These are phyloP conservation scores for Geoglossum cookeanum DNA, from an alignment of 2,329 filamentous ascomycete genomes.

Conservation along the genomic window DNA sequence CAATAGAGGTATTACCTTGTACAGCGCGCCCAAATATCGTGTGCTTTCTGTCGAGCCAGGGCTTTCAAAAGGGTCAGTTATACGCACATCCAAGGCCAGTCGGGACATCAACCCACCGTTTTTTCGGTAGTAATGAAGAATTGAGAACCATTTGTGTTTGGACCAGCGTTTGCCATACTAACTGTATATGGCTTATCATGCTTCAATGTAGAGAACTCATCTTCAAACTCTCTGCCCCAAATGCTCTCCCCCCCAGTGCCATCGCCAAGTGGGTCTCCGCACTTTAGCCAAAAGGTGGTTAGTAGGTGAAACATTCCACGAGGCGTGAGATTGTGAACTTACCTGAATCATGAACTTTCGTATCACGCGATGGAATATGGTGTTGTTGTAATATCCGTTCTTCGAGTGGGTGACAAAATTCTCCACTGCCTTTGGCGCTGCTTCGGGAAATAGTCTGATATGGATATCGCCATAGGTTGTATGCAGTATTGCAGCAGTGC, in stretches of 20 bases:
- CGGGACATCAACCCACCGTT: conserved; percentile 37
- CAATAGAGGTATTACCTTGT: conserved; percentile 23
- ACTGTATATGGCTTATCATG: conserved; percentile 95
- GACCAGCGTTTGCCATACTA: conserved; percentile 94
- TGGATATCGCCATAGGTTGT: conserved; percentile 90
- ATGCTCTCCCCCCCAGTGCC: conserved; percentile 82
- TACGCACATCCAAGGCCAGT: not conserved
- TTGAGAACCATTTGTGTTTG: conserved; percentile 86
- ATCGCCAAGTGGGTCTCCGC: conserved; percentile 70
- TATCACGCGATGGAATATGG: conserved; percentile 93
- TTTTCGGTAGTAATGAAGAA: conserved; percentile 99
- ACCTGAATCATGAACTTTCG: conserved; percentile 95
- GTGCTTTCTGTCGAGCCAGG: conserved; percentile 91
- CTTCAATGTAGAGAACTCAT: conserved; percentile 78
- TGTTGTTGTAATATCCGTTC: conserved; percentile 89
- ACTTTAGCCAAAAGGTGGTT: conserved; percentile 16
- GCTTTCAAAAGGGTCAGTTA: conserved; percentile 22
- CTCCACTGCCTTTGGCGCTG: conserved; percentile 85
- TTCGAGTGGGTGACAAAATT: conserved; percentile 90
- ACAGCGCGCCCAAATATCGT: conserved; percentile 87
- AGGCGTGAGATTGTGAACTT: not conserved
- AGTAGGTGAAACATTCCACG: not conserved
- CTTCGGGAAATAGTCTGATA: conserved; percentile 78
- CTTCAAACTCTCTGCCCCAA: conserved; percentile 81
- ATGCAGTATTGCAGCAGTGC: conserved; percentile 67